Base-by-base conservation (phyloP, 768 basidiomycete species). In the Tephrocybe sp. region DNA sequence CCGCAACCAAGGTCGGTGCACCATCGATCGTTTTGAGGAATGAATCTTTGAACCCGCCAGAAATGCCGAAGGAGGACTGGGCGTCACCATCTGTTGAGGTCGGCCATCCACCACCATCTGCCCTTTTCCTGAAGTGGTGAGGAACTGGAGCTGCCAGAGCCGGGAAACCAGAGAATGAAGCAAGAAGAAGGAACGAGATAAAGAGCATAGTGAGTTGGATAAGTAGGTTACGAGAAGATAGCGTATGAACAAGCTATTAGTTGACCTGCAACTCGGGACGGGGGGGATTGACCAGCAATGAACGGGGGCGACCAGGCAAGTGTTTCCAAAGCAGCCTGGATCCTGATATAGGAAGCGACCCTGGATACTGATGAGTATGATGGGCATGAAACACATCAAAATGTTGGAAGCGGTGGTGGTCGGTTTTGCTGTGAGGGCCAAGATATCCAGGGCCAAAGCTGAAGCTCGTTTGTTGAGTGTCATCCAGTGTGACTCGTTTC, bases 221-320 rank as follows among this genome's bases (percentile, higher is more conserved):
- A 12, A 21, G 38, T 34, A 47, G 41, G 43, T 36, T 28, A 43
- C 12, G 30, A 39, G 23, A 28, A 7, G 43, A 38, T 28, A 48
- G 52, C 48, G 25, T 18, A 53, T 47, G 45, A 44, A 46, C 34
- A 20, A 53, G 51, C 51, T 56, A 45, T 42, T 47, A 50, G 52
- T 57, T 51, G 52, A 54, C 56, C 56, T 57, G 56, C 48, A 57
- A 57, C 52, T 57, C 21, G 33, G 38, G 33, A 40, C n/a, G n/a
- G 40, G 18, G 32, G 42, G 47, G 17, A 53, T 53, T 57, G 52
- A 44, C 56, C 40, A 47, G 56, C 52, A 56, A 56, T 45, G 39
- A 39, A 49, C 33, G 50, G 47, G 39, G 51, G 55, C 44, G 51
- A 53, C 48, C 48, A 40, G 48, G 51, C 51, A 53, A 43, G 44